Evolutionary conservation across 2,329 filamentous ascomycete genomes (phyloP).

Genomic region (Cladobotryum protrusum): DNA sequence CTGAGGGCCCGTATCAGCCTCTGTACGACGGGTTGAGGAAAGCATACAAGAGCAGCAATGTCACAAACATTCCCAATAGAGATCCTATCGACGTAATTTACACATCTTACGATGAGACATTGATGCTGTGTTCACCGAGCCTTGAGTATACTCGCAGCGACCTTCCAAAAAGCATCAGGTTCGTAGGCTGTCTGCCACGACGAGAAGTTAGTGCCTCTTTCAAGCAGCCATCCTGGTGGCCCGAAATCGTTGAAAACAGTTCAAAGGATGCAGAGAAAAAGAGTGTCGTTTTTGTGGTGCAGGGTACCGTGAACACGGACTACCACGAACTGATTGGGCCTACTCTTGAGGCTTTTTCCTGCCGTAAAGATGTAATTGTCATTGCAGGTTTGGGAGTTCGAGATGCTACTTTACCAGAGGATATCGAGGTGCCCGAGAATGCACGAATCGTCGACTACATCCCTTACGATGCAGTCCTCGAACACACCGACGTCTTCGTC

Average conservation of each 20-base stretch:
- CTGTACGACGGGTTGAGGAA: conserved; percentile 8
- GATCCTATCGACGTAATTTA: conserved; percentile 7
- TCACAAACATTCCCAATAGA: conserved; percentile 2
- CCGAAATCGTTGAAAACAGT: conserved; percentile 5
- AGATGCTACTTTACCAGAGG: conserved; percentile 17
- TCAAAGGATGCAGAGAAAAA: conserved; percentile 26
- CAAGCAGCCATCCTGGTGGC: conserved; percentile 3
- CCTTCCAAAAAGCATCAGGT: conserved; percentile 3
- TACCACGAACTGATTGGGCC: conserved; percentile 39
- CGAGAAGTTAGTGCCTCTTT: not conserved
- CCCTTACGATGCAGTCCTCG: conserved; percentile 41
- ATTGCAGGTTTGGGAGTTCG: conserved; percentile 26
- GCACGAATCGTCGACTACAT: conserved; percentile 40
- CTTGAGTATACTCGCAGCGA: conserved; percentile 7
- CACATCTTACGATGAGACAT: conserved; percentile 4
- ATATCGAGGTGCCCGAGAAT: conserved; percentile 33
- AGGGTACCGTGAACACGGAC: conserved; percentile 39
- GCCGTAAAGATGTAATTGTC: conserved; percentile 32
- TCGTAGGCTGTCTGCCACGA: conserved; percentile 9
- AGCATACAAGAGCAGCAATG: conserved; percentile 3
- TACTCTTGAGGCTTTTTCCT: conserved; percentile 35
- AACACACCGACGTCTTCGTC: conserved; percentile 39
- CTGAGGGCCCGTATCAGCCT: conserved; percentile 11
- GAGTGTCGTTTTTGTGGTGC: conserved; percentile 39
- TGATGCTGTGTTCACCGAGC: conserved; percentile 11